Conservation (phyloP, 2,329 filamentous ascomycete genomes). For the Erysiphe neolycopersici region DNA sequence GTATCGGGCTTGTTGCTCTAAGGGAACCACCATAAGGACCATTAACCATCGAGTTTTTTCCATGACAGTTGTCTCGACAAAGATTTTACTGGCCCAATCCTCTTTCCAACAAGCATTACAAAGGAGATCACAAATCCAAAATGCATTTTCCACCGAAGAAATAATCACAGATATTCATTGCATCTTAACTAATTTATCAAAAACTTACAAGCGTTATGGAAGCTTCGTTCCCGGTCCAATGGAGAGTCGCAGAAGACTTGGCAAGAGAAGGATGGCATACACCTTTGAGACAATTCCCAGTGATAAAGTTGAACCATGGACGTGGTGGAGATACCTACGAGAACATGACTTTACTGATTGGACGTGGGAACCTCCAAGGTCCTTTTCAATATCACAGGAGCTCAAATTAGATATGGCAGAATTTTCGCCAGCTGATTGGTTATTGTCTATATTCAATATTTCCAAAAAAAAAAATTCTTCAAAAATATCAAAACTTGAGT, state of each 20-base stretch:
- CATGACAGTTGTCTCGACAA: not conserved
- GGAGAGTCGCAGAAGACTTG: slow-evolving; percentile 12
- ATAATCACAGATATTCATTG: slow-evolving; percentile 19
- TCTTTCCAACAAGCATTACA: not conserved
- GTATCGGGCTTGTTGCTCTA: no score
- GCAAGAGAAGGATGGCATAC: slow-evolving; percentile 13
- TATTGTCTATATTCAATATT: not conserved
- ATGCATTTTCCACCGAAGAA: slow-evolving; percentile 30
- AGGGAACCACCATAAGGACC: no score
- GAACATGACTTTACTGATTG: slow-evolving; percentile 9
- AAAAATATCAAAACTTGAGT: not conserved
- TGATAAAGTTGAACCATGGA: slow-evolving; percentile 5
- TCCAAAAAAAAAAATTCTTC: not conserved
- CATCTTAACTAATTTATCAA: slow-evolving; percentile 16
- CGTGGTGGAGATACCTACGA: slow-evolving; percentile 8
- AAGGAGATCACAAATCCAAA: slow-evolving; percentile 14
- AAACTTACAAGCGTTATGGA: slow-evolving; percentile 11
- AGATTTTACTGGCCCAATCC: not conserved
- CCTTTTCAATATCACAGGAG: not conserved
- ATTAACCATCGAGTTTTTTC: not conserved
- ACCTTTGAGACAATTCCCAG: slow-evolving; percentile 6
- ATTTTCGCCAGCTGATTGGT: not conserved
- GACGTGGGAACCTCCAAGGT: slow-evolving; percentile 11
- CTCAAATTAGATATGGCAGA: not conserved
- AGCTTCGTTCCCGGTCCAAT: slow-evolving; percentile 14